Conservation (phyloP, 495 filamentous ascomycete species). For the Letharia columbiana region DNA sequence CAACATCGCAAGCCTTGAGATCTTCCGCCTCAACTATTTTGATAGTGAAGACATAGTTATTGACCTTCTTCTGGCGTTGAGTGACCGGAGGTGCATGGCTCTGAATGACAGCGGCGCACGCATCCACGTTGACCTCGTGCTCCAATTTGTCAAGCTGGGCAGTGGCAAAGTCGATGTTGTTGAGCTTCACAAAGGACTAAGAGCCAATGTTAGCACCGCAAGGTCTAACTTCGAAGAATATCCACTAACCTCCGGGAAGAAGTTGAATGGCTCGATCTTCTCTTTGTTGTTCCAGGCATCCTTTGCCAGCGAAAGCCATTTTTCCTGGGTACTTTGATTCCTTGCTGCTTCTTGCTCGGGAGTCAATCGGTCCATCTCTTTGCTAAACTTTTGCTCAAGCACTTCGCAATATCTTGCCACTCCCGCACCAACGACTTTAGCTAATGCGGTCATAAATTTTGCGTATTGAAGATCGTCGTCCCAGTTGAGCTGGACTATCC, state of each 20-base stretch:
- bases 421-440: constrained; percentile 76
- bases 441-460: constrained; percentile 92
- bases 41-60: constrained; percentile 94
- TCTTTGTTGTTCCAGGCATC: constrained; percentile 92
- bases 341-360: constrained; percentile 77
- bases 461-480: constrained; percentile 88
- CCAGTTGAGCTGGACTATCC: constrained; percentile 80
- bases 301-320: constrained; percentile 82
- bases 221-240: neutral
- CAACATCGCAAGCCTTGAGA: constrained; percentile 92
- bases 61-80: constrained; percentile 49
- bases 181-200: constrained; percentile 93
- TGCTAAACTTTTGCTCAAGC: constrained; percentile 74
- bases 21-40: constrained; percentile 99
- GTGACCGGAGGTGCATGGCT: constrained; percentile 51
- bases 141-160: constrained; percentile 85
- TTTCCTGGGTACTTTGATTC: constrained; percentile 78
- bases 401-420: constrained; percentile 87
- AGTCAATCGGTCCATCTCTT: constrained; percentile 85
- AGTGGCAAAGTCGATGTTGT: constrained; percentile 92
- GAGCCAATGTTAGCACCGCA: neutral
- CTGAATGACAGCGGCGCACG: constrained; percentile 73
- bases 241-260: constrained; percentile 75
- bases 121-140: constrained; percentile 85
- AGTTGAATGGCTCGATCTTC: constrained; percentile 95